These are phyloP conservation scores for Strombidium stylifer DNA, from an alignment of 73 alveolate species.

Conservation along the genomic window DNA sequence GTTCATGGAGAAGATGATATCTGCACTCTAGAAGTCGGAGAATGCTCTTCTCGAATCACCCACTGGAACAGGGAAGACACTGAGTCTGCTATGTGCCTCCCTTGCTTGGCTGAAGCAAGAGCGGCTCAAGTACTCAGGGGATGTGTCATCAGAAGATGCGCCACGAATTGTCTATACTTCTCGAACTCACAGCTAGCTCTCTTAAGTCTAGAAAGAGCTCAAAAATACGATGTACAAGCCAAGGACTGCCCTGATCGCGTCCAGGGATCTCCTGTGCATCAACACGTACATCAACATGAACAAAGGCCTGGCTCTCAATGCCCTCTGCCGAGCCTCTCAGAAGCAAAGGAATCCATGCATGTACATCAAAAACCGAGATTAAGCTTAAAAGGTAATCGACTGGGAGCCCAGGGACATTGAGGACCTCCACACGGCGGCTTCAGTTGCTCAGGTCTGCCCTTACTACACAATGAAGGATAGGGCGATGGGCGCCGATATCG, in stretches of 20 bases:
- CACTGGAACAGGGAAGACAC: constrained; percentile 94
- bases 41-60: constrained; percentile 87
- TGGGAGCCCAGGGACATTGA: constrained; percentile 84
- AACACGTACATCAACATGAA: constrained; percentile 42
- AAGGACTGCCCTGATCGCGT: constrained; percentile 61
- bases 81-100: constrained; percentile 68
- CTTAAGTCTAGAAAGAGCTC: constrained; percentile 68
- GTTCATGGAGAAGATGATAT: constrained; percentile 76
- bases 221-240: constrained; percentile 78
- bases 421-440: constrained; percentile 76
- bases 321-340: constrained; percentile 24
- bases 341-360: constrained; percentile 15
- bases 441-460: constrained; percentile 75
- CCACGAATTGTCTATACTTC: constrained; percentile 72
- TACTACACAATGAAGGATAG: constrained; percentile 74
- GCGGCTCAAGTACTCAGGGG: constrained; percentile 2
- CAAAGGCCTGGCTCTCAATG: constrained; percentile 33
- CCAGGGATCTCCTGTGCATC: constrained; percentile 82
- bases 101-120: constrained; percentile 60
- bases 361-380: constrained; percentile 6
- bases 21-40: constrained; percentile 58
- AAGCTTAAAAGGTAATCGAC: constrained; percentile 14
- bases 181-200: constrained; percentile 88
- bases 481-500: constrained; percentile 76
- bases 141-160: constrained; percentile 1